Base-by-base conservation (phyloP, 768 basidiomycete genomes). In the Termitomyces sp. region DNA sequence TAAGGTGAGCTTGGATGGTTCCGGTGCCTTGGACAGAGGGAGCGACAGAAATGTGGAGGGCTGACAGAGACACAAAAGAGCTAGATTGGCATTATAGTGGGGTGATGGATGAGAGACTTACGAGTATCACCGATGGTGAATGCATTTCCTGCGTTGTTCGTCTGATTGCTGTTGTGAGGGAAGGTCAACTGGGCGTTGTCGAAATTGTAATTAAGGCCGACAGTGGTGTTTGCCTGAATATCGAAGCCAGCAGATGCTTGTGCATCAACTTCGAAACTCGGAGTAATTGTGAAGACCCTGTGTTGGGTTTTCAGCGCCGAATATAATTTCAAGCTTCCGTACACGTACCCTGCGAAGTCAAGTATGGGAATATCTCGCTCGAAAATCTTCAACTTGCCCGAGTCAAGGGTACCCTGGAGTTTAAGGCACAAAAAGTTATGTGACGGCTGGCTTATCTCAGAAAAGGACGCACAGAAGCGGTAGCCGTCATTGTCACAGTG, bases 201-300 rank as follows among this genome's bases (percentile, higher is more conserved):
- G 51, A 82, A 61, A n/a, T 68, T 70, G 63, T 81, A 80, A 40
- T 72, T 75, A 44, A 84, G 60, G 10, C 74, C 79, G 46, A 82
- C 73, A 6, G 64, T 72, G 61, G 79, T 60, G 58, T 77, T 73
- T 18, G 77, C 68, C 50, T 74, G 68, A 10, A 79, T 59, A 44
- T 76, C 73, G 18, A 80, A 64, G 1, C 55, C 62, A 4, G 75
- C 75, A 9, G 57, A 71, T 0, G 72, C 74, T 55, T 73, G 68
- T 4, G 70, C 78, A 32, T 75, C 70, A 59, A 84, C 69, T 43
- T 74, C 63, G 70, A 83, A 79, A 0, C 75, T 70, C 4, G 82
- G 82, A 0, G 81, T 82, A 26, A 84, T 62, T 13, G 72, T 73
- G 36, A 84, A 63, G 50, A 84, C 73, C 4, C 81, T 80, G 52